Conservation (phyloP, 768 basidiomycete genomes). For the Tricholoma terreum region DNA sequence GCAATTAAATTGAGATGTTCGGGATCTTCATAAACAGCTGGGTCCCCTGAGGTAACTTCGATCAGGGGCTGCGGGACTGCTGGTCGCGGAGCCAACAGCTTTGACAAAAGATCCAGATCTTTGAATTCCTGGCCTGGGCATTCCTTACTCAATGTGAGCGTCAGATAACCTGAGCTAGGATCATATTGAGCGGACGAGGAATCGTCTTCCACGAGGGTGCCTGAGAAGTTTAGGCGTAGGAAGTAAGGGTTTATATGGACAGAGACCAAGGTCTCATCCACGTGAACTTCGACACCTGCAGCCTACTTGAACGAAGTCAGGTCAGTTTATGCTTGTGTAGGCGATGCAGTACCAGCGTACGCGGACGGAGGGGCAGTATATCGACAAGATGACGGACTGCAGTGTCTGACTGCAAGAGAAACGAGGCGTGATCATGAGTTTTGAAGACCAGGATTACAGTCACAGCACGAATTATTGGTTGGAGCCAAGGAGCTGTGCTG, state of each 20-base stretch:
- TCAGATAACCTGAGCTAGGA: conserved; percentile 73
- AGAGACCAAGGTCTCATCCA: conserved; percentile 66
- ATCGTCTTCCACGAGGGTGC: conserved; percentile 65
- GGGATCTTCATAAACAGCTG: conserved; percentile 27
- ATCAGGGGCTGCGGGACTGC: conserved; percentile 40
- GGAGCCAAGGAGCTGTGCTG: no score
- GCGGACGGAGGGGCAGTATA: conserved; percentile 73
- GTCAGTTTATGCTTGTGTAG: not conserved
- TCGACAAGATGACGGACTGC: conserved; percentile 49
- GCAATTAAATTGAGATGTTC: conserved; percentile 41
- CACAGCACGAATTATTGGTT: not conserved
- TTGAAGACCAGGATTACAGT: not conserved
- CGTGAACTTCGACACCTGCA: conserved; percentile 74
- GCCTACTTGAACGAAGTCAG: conserved; percentile 51
- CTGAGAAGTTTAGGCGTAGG: conserved; percentile 73
- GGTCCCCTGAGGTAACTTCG: conserved; percentile 51
- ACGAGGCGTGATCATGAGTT: conserved; percentile 69
- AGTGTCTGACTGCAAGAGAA: conserved; percentile 69
- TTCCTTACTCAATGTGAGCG: conserved; percentile 69
- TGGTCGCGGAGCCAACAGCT: conserved; percentile 67
- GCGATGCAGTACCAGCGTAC: conserved; percentile 33
- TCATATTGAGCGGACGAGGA: conserved; percentile 71
- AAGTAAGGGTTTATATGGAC: conserved; percentile 85
- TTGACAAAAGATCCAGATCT: conserved; percentile 77
- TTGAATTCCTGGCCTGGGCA: conserved; percentile 62